These are phyloP conservation scores for Apiospora hydei DNA, from an alignment of 2,329 filamentous ascomycete genomes.

Conservation along the genomic window DNA sequence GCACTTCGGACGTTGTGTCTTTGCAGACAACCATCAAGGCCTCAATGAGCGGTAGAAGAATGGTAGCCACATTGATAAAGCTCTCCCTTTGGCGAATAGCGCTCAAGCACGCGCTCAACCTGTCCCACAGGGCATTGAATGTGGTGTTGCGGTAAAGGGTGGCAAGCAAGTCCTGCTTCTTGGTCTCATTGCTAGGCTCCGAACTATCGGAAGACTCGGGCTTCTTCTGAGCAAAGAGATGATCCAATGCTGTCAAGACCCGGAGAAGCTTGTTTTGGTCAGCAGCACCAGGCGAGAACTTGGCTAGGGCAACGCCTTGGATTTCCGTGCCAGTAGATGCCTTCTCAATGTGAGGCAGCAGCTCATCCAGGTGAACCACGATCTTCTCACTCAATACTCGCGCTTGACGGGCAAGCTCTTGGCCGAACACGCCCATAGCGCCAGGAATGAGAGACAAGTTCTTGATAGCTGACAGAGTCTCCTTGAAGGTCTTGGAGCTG, in stretches of 20 bases:
- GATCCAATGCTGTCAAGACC: slow-evolving; percentile 91
- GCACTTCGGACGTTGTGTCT: slow-evolving; percentile 83
- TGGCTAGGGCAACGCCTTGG: slow-evolving; percentile 90
- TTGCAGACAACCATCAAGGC: slow-evolving; percentile 99
- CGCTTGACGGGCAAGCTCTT: slow-evolving; percentile 88
- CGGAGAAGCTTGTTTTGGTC: slow-evolving; percentile 96
- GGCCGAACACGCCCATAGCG: slow-evolving; percentile 89
- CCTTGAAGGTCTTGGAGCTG: slow-evolving; percentile 96
- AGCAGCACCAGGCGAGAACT: slow-evolving; percentile 94
- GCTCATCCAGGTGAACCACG: slow-evolving; percentile 80
- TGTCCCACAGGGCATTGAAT: slow-evolving; percentile 90
- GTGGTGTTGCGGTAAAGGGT: slow-evolving; percentile 90
- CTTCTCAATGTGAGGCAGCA: slow-evolving; percentile 85
- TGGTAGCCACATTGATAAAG: slow-evolving; percentile 97
- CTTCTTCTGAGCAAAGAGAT: slow-evolving; percentile 85
- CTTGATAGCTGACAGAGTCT: slow-evolving; percentile 98
- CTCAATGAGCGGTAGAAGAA: slow-evolving; percentile 92
- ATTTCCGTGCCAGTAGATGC: slow-evolving; percentile 92
- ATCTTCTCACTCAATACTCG: slow-evolving; percentile 86
- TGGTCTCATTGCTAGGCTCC: slow-evolving; percentile 60
- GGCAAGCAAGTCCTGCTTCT: slow-evolving; percentile 85
- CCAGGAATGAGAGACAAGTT: slow-evolving; percentile 93
- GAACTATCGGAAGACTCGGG: slow-evolving; percentile 52
- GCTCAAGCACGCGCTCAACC: slow-evolving; percentile 85
- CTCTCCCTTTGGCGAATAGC: slow-evolving; percentile 91